phyloP scores from a whole-genome alignment of 768 basidiomycete species.

The Polyporus arcularius region DNA sequence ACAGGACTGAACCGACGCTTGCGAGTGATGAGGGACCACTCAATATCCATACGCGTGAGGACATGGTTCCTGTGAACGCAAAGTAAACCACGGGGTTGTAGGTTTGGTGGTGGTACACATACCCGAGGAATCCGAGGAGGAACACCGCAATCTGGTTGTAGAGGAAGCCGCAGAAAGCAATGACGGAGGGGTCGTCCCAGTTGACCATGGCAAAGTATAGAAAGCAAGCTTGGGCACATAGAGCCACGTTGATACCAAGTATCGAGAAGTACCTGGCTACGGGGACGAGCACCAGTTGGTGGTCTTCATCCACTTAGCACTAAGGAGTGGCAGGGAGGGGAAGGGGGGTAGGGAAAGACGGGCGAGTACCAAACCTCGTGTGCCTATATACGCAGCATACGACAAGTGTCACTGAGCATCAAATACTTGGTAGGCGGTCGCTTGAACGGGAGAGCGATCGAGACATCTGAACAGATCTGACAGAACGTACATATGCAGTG shows the following conservation, averaged over 20 bases:
- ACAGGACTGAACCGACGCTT: slow-evolving; percentile 5
- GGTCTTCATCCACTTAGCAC: too few species aligned
- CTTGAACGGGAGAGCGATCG: neutral
- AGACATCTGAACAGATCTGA: too few species aligned
- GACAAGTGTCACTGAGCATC: neutral
- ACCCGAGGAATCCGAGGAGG: slow-evolving; percentile 14
- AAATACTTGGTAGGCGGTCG: neutral
- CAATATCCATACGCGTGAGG: slow-evolving; percentile 5
- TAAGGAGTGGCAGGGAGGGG: too few species aligned
- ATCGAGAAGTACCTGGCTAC: too few species aligned
- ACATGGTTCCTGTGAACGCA: slow-evolving; percentile 2
- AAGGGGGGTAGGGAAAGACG: neutral
- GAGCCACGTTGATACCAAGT: too few species aligned
- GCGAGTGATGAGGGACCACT: slow-evolving; percentile 12
- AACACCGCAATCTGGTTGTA: slow-evolving; percentile 14
- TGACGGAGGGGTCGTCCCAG: slow-evolving; percentile 17
- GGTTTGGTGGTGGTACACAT: neutral
- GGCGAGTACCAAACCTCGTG: too few species aligned
- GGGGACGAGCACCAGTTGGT: too few species aligned
- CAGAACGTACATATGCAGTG: too few species aligned
- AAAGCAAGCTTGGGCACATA: neutral
- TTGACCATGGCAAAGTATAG: neutral
- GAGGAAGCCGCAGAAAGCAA: slow-evolving; percentile 10
- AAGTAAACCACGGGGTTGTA: neutral
- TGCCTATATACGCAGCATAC: neutral